Base-by-base conservation (phyloP, 192 early-diverging fungal species). In the Podila minutissima region DNA sequence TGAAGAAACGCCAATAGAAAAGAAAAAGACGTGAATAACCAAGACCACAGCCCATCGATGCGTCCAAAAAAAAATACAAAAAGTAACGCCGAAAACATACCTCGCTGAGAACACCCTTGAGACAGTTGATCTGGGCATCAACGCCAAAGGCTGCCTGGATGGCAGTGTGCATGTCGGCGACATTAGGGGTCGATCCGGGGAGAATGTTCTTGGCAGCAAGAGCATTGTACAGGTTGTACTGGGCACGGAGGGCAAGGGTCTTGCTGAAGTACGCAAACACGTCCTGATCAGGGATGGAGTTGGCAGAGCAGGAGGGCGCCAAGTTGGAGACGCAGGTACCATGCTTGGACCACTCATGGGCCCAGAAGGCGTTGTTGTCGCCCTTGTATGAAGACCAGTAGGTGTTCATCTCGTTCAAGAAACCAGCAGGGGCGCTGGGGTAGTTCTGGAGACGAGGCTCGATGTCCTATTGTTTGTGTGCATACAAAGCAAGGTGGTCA, bases 301-400 rank as follows among this genome's bases (percentile, higher is more conserved):
- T 55, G 7, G 50, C 75, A 60, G 86, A 86, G 84, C 94, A 95
- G 10, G 59, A 24, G 22, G 93, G 92, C 19, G 86, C 85, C 59
- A 94, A 75, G 20, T 88, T 93, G 0, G 87, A 85, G 19, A 93
- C 86, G 71, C 94, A 95, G 11, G 91, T 94, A 22, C 93, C 94
- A 73, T 95, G 94, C 86, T 95, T 95, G 83, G 76, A 82, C 91
- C 91, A 95, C 64, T 95, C 94, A 71, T 95, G 93, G n/a, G 89
- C 74, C 92, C 92, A 94, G 83, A 95, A 92, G 83, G 82, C 88
- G 84, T 94, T 91, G 83, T 96, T 91, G 86, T 93, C 87, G 37
- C 90, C 92, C 64, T 92, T 89, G 82, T 91, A 89, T 3, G 88
- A 91, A 62, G 88, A 85, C 94, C 94, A 95, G 71, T 89, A 89